Evolutionary conservation across 306 rosid species (phyloP).

Genomic region (Lupinus albus): DNA sequence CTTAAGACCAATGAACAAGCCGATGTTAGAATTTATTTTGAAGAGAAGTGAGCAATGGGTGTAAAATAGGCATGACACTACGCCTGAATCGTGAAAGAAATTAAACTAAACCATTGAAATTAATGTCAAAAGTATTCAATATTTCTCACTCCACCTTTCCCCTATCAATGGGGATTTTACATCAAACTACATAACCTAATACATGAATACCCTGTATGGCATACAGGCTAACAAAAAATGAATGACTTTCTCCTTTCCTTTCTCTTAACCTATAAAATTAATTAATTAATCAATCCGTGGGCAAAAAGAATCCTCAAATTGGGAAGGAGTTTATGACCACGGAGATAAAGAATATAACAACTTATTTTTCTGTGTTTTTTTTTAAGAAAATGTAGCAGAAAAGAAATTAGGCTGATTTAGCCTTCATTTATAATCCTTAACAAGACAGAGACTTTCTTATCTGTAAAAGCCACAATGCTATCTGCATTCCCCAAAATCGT

Average conservation of each 20-base stretch:
- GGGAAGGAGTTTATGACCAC: slow-evolving; percentile 41
- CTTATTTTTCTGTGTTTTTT: slow-evolving; percentile 38
- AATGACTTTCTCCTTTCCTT: slow-evolving; percentile 15
- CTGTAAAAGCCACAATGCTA: slow-evolving; percentile 74
- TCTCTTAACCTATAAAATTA: slow-evolving; percentile 23
- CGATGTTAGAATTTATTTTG: too few relatives aligned
- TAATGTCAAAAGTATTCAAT: slow-evolving; percentile 10
- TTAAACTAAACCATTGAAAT: not conserved
- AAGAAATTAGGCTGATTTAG: slow-evolving; percentile 29
- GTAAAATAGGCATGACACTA: too few relatives aligned
- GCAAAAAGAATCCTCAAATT: slow-evolving; percentile 32
- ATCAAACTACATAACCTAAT: slow-evolving; percentile 26
- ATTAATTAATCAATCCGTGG: slow-evolving; percentile 38
- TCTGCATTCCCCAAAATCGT: slow-evolving; percentile 72
- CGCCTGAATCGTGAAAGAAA: too few relatives aligned
- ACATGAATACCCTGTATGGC: slow-evolving; percentile 18
- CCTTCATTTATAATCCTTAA: slow-evolving; percentile 36
- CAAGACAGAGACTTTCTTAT: slow-evolving; percentile 57
- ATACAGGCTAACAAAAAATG: slow-evolving; percentile 5
- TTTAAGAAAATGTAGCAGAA: slow-evolving; percentile 9
- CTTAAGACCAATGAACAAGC: too few relatives aligned
- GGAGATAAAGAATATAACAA: slow-evolving; percentile 54
- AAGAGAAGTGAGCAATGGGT: too few relatives aligned
- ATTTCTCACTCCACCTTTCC: slow-evolving; percentile 27
- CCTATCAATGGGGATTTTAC: slow-evolving; percentile 39